Percentiles rank a stretch among this genome's conserved stretches.
phyloP scores from a whole-genome alignment of 2,329 filamentous ascomycete species.

The Calonectria hawksworthii region DNA sequence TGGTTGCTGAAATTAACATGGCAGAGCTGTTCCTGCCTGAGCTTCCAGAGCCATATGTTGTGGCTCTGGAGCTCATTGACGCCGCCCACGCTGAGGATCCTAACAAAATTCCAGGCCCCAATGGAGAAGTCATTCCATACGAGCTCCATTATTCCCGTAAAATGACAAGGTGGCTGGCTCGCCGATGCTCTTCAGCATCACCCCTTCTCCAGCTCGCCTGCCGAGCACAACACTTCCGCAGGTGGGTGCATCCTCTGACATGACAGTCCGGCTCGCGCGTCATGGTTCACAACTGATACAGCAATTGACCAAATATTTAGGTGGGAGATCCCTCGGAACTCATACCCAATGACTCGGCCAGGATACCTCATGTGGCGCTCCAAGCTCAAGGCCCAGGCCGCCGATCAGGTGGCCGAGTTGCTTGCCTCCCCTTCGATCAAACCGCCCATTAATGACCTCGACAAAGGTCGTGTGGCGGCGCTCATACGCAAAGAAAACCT shows the following conservation, averaged over 20 bases:
- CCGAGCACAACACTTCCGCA: slow-evolving; percentile 86
- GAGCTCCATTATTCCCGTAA: slow-evolving; percentile 87
- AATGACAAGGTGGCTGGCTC: slow-evolving; percentile 81
- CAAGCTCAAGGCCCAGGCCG: slow-evolving; percentile 77
- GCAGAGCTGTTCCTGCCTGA: slow-evolving; percentile 40
- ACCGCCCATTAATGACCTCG: slow-evolving; percentile 59
- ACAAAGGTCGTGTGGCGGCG: slow-evolving; percentile 74
- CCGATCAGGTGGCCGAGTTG: slow-evolving; percentile 68
- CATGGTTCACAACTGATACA: neutral
- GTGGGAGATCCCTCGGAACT: slow-evolving; percentile 84
- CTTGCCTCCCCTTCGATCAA: slow-evolving; percentile 54
- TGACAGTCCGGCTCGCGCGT: neutral
- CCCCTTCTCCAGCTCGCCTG: slow-evolving; percentile 81
- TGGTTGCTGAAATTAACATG: neutral
- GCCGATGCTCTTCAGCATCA: slow-evolving; percentile 72
- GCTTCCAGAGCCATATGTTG: slow-evolving; percentile 57
- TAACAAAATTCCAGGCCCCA: slow-evolving; percentile 55
- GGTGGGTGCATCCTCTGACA: slow-evolving; percentile 53
- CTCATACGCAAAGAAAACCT: slow-evolving; percentile 85
- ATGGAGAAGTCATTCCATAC: slow-evolving; percentile 70
- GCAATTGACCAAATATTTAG: slow-evolving; percentile 46
- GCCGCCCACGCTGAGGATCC: slow-evolving; percentile 64
- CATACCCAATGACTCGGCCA: slow-evolving; percentile 79
- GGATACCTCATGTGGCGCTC: slow-evolving; percentile 88
- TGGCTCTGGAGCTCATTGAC: slow-evolving; percentile 79